Percentiles rank a stretch among this genome's conserved stretches.
Conservation (phyloP, 2,329 filamentous ascomycete species). For the Cladophialophora yegresii region DNA sequence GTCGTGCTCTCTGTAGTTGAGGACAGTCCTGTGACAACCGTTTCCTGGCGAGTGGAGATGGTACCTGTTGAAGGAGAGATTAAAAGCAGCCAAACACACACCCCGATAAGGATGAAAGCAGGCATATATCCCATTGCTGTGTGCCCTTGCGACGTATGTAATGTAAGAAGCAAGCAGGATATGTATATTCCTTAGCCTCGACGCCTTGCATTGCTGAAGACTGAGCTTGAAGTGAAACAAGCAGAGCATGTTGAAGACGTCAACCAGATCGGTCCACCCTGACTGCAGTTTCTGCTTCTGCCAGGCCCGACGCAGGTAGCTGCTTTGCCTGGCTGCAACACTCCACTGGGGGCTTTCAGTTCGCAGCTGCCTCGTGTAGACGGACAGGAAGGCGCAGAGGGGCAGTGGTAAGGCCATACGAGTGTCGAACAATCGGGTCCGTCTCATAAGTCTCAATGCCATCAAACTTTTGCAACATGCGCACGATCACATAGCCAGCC, state of each 20-base stretch:
- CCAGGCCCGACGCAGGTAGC: not conserved
- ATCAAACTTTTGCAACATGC: slow-evolving; percentile 72
- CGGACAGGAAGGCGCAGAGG: slow-evolving; percentile 29
- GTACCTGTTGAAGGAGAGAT: not conserved
- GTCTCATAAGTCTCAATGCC: slow-evolving; percentile 51
- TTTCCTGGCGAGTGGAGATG: not conserved
- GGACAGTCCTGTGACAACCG: not conserved
- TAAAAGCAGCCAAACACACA: not conserved
- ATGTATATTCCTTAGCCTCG: not conserved
- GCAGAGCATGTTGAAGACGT: not conserved
- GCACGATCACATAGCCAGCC: slow-evolving; percentile 65
- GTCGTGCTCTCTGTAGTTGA: not conserved
- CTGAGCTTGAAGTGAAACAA: not conserved
- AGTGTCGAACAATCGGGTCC: slow-evolving; percentile 25
- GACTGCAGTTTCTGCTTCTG: not conserved
- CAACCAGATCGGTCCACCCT: not conserved
- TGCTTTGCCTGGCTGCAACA: not conserved
- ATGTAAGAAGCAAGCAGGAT: not conserved
- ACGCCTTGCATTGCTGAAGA: not conserved
- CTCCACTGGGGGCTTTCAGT: not conserved
- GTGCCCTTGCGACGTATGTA: not conserved
- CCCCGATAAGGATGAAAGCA: not conserved
- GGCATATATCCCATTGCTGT: not conserved
- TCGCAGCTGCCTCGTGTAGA: slow-evolving; percentile 25
- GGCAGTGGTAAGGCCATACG: slow-evolving; percentile 34